phyloP scores from a whole-genome alignment of 805 yeast species.

The Lipomyces orientalis region DNA sequence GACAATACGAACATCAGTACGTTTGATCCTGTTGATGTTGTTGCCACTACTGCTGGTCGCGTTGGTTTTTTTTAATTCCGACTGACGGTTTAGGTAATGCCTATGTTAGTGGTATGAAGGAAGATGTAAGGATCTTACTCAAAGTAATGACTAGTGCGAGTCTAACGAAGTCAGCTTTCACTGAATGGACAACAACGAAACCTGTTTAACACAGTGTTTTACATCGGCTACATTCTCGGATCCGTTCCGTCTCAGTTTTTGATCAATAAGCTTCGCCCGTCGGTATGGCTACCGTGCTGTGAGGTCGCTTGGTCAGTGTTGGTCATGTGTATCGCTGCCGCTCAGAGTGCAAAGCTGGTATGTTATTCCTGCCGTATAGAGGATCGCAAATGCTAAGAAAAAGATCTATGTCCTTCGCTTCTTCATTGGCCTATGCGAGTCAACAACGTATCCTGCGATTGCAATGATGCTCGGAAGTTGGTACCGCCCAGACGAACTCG shows the following conservation, averaged over 20 bases:
- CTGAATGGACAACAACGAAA: conserved; percentile 40
- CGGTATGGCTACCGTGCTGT: conserved; percentile 55
- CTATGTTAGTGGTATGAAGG: conserved; percentile 51
- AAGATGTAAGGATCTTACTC: conserved; percentile 37
- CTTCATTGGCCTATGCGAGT: conserved; percentile 71
- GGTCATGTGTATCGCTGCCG: conserved; percentile 60
- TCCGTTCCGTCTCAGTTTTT: conserved; percentile 46
- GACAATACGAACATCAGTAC: conserved; percentile 38
- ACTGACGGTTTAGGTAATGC: conserved; percentile 51
- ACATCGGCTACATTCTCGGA: conserved; percentile 44
- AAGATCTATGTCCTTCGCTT: conserved; percentile 65
- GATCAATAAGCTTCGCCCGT: conserved; percentile 37
- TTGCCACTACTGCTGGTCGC: neutral
- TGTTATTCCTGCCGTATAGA: conserved; percentile 45
- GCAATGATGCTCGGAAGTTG: conserved; percentile 54
- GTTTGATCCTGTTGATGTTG: neutral
- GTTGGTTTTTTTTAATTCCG: too few species aligned
- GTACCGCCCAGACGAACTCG: conserved; percentile 61
- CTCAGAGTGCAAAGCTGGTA: conserved; percentile 46
- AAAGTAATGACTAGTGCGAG: neutral
- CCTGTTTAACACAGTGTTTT: conserved; percentile 36
- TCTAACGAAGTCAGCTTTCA: conserved; percentile 20
- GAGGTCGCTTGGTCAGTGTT: conserved; percentile 72
- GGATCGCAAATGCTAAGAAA: conserved; percentile 5
- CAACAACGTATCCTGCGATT: conserved; percentile 64